phyloP scores from a whole-genome alignment of 2,329 filamentous ascomycete genomes.

The Pleoardoris graminearum region DNA sequence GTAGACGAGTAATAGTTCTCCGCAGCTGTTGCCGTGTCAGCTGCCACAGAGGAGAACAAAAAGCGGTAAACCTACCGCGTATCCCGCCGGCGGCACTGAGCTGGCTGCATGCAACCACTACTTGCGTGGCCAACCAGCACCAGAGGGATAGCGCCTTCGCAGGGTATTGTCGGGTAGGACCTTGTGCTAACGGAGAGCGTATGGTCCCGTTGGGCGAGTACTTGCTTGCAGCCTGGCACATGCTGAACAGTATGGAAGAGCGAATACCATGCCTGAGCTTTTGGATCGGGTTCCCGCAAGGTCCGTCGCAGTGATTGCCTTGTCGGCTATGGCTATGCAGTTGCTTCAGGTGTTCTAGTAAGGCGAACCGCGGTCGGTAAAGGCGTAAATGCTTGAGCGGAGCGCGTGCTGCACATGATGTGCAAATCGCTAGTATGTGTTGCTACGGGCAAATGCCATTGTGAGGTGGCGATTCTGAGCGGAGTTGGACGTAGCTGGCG shows the following conservation, averaged over 20 bases:
- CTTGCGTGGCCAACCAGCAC: slow-evolving; percentile 24
- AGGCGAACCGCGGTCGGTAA: not conserved
- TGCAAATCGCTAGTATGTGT: not conserved
- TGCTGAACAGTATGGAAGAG: slow-evolving; percentile 6
- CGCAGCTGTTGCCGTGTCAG: slow-evolving; percentile 20
- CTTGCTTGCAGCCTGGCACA: slow-evolving; percentile 8
- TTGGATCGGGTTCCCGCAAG: not conserved
- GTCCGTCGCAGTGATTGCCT: not conserved
- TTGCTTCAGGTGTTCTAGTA: not conserved
- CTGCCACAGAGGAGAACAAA: slow-evolving; percentile 20
- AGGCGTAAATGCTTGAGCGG: not conserved
- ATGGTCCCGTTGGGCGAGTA: slow-evolving; percentile 10
- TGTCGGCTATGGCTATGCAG: not conserved
- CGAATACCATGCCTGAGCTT: not conserved
- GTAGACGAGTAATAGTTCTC: slow-evolving; percentile 4
- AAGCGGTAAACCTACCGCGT: slow-evolving; percentile 18
- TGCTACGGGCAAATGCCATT: not conserved
- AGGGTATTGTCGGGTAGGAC: slow-evolving; percentile 19
- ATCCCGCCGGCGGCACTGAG: slow-evolving; percentile 21
- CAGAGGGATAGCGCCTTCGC: slow-evolving; percentile 21
- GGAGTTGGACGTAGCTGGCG: slow-evolving; percentile 1
- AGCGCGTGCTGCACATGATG: not conserved
- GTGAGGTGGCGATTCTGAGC: not conserved
- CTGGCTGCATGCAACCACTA: slow-evolving; percentile 22
- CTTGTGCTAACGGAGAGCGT: slow-evolving; percentile 25